Evolutionary conservation across 2,329 filamentous ascomycete species (phyloP).

Genomic region (Colletotrichum tamarilloi): DNA sequence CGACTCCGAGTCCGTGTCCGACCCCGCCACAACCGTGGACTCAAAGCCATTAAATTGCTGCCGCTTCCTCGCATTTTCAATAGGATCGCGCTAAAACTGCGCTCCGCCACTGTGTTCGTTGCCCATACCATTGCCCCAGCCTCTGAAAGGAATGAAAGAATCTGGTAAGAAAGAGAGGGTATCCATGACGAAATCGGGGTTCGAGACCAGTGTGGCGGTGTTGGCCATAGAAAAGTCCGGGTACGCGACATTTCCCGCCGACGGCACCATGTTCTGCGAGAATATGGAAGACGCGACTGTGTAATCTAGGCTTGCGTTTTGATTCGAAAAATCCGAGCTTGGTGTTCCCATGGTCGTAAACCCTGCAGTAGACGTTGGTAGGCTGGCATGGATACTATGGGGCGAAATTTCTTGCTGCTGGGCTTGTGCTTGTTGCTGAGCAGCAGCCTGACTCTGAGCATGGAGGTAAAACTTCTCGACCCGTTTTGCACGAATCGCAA

Average conservation of each 20-base stretch:
- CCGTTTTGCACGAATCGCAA: constrained; percentile 32
- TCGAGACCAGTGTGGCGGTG: not conserved
- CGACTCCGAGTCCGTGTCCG: constrained; percentile 38
- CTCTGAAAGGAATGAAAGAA: constrained; percentile 27
- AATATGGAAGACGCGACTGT: constrained; percentile 2
- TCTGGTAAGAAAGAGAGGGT: constrained; percentile 7
- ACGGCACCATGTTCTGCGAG: not conserved
- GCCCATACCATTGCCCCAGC: constrained; percentile 3
- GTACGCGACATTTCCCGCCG: not conserved
- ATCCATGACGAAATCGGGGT: not conserved
- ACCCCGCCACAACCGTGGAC: not conserved
- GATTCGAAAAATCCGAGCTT: not conserved
- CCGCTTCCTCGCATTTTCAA: not conserved
- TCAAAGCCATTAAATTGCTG: not conserved
- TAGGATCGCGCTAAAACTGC: constrained; percentile 12
- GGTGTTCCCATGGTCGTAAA: constrained; percentile 2
- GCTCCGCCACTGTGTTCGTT: not conserved
- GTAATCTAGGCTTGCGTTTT: not conserved
- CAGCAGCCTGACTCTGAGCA: not conserved
- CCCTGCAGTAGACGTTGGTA: not conserved
- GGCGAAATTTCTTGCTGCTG: not conserved
- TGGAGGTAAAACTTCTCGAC: constrained; percentile 33
- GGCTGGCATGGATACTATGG: not conserved
- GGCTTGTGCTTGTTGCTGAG: not conserved
- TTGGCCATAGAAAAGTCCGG: not conserved